A percentile compares a stretch with the other conserved stretches of the same genome.
Evolutionary conservation across 805 yeast genomes (phyloP).

Genomic region (Tetrapisispora pingtungensis): DNA sequence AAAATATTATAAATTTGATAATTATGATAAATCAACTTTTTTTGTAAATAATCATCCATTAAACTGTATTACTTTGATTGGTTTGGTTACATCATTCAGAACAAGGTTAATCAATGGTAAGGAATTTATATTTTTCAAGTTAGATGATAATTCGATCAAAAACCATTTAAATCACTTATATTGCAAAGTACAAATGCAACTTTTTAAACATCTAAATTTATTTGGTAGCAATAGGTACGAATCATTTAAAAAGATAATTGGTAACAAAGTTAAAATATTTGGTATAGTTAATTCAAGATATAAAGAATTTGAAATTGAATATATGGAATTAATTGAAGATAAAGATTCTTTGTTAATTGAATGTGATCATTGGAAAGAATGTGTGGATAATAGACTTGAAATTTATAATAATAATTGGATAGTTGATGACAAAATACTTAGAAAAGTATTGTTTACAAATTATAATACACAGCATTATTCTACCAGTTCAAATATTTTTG

Average conservation of each 20-base stretch:
- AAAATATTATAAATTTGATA: slow-evolving; percentile 5
- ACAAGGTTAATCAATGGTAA: slow-evolving; percentile 10
- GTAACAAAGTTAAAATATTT: slow-evolving; percentile 19
- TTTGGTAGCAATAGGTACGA: slow-evolving; percentile 1
- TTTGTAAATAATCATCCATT: slow-evolving; percentile 38
- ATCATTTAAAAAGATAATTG: not conserved
- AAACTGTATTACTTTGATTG: slow-evolving; percentile 27
- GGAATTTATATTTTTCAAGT: slow-evolving; percentile 14
- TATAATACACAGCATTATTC: not conserved
- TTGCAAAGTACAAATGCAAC: slow-evolving; percentile 20
- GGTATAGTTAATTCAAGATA: slow-evolving; percentile 20
- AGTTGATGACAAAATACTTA: slow-evolving; percentile 5
- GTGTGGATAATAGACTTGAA: slow-evolving; percentile 17
- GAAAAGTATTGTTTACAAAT: not conserved
- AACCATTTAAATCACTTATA: slow-evolving; percentile 8
- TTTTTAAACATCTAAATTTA: slow-evolving; percentile 17
- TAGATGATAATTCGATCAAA: slow-evolving; percentile 19
- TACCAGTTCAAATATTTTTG: not conserved
- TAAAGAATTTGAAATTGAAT: slow-evolving; percentile 28
- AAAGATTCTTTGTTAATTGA: slow-evolving; percentile 22
- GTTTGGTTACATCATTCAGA: slow-evolving; percentile 27
- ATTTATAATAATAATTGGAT: slow-evolving; percentile 30
- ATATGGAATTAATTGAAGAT: slow-evolving; percentile 11
- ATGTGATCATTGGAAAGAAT: slow-evolving; percentile 30
- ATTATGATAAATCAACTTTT: slow-evolving; percentile 9